These are phyloP conservation scores for Straminergon stramineum DNA, from an alignment of 225 moss, liverwort and hornwort genomes.

Conservation along the genomic window DNA sequence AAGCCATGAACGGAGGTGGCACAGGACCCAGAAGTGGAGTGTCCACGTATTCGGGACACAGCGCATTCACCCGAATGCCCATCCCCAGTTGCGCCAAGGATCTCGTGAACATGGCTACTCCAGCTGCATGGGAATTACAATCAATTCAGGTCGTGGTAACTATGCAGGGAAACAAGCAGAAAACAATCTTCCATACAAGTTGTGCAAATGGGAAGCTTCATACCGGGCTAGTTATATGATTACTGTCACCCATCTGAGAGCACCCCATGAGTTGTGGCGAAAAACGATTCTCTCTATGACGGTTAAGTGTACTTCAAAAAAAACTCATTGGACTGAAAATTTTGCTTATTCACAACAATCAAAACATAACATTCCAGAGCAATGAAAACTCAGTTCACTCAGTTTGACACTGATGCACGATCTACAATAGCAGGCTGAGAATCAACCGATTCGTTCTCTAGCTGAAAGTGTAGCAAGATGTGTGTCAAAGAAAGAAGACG, in stretches of 20 bases:
- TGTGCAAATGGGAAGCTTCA: background rate
- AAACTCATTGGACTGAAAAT: too few relatives aligned
- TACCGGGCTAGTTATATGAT: background rate
- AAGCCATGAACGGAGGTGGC: background rate
- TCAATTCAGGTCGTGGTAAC: too few relatives aligned
- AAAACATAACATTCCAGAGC: background rate
- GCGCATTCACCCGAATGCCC: slow-evolving; percentile 62
- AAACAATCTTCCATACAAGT: background rate
- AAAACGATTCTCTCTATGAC: background rate
- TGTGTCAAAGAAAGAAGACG: too few relatives aligned
- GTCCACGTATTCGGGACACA: slow-evolving; percentile 48
- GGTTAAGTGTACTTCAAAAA: too few relatives aligned
- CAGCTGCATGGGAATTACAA: slow-evolving; percentile 14
- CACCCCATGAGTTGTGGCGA: too few relatives aligned
- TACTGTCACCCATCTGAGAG: too few relatives aligned
- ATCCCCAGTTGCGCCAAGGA: background rate
- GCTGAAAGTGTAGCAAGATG: background rate
- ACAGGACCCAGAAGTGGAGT: background rate
- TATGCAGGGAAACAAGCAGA: too few relatives aligned
- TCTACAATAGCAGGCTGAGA: background rate
- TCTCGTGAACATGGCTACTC: slow-evolving; percentile 52
- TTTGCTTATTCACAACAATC: too few relatives aligned
- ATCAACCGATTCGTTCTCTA: background rate
- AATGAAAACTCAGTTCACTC: background rate
- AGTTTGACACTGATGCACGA: background rate